A percentile compares a stretch with the other conserved stretches of the same genome.
Evolutionary conservation across 2,329 filamentous ascomycete genomes (phyloP).

Genomic region (Fusarium heterosporum): DNA sequence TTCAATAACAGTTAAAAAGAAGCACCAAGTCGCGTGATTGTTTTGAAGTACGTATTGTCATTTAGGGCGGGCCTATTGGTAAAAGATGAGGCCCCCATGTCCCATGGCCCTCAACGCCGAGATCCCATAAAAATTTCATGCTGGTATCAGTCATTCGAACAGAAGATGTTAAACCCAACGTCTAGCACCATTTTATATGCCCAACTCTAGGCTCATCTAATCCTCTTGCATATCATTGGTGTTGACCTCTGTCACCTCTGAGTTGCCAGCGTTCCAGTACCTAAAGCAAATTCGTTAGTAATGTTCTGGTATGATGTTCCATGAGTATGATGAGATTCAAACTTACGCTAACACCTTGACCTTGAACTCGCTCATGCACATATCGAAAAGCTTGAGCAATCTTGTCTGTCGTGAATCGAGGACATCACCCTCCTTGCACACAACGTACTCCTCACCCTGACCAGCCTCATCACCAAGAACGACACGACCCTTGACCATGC

Average conservation of each 20-base stretch:
- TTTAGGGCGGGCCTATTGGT: slow-evolving; percentile 45
- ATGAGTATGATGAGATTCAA: neutral
- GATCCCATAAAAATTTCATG: slow-evolving; percentile 50
- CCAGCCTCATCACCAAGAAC: slow-evolving; percentile 72
- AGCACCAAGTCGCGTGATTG: slow-evolving; percentile 27
- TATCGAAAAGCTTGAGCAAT: slow-evolving; percentile 91
- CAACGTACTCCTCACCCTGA: slow-evolving; percentile 70
- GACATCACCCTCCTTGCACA: slow-evolving; percentile 87
- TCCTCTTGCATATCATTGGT: slow-evolving; percentile 54
- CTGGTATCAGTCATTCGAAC: slow-evolving; percentile 53
- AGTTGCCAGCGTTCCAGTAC: slow-evolving; percentile 71
- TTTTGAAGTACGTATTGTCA: slow-evolving; percentile 42
- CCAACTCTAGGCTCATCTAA: slow-evolving; percentile 20
- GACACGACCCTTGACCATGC: slow-evolving; percentile 89
- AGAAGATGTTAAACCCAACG: slow-evolving; percentile 45
- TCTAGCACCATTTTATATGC: slow-evolving; percentile 42
- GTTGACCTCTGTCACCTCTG: slow-evolving; percentile 68
- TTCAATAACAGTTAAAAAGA: slow-evolving; percentile 31
- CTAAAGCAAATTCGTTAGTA: slow-evolving; percentile 48
- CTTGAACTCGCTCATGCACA: slow-evolving; percentile 90
- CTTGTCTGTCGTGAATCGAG: slow-evolving; percentile 93
- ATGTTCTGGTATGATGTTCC: slow-evolving; percentile 2
- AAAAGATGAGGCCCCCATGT: slow-evolving; percentile 49
- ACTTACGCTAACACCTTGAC: slow-evolving; percentile 80
- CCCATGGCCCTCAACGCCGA: slow-evolving; percentile 53